Conservation (phyloP, 805 yeast species). For the Metschnikowia cubensis region DNA sequence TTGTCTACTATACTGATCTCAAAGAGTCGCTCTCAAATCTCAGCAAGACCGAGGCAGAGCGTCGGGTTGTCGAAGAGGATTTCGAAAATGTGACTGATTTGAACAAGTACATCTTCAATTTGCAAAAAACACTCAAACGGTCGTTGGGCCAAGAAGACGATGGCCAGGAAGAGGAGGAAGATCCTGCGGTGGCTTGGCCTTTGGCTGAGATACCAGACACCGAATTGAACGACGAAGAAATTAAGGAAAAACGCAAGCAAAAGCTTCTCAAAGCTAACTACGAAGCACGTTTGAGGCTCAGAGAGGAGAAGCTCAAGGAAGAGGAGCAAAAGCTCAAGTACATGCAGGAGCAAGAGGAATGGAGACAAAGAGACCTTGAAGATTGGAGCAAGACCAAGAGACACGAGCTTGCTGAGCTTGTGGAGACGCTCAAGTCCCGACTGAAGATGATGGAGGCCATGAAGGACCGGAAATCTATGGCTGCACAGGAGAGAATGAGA, state of each 20-base stretch:
- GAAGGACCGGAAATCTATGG: constrained; percentile 83
- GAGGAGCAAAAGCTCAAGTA: constrained; percentile 56
- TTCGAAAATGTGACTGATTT: constrained; percentile 74
- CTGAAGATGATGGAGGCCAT: constrained; percentile 69
- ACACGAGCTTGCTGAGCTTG: constrained; percentile 51
- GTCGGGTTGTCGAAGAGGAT: constrained; percentile 63
- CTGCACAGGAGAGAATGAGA: constrained; percentile 91
- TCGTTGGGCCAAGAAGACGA: constrained; percentile 65
- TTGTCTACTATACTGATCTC: constrained; percentile 61
- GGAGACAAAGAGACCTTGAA: constrained; percentile 69
- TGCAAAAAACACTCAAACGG: constrained; percentile 66
- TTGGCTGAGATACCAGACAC: constrained; percentile 82
- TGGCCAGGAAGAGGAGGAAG: constrained; percentile 38
- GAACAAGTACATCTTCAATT: constrained; percentile 54
- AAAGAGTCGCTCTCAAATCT: constrained; percentile 48
- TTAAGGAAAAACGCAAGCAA: constrained; percentile 85
- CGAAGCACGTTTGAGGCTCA: constrained; percentile 83
- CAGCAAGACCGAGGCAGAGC: constrained; percentile 51
- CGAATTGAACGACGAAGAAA: constrained; percentile 70
- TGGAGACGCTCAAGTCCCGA: constrained; percentile 63
- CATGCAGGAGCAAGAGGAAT: constrained; percentile 62
- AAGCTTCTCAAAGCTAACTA: constrained; percentile 75
- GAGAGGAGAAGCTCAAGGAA: constrained; percentile 70
- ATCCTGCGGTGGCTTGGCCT: constrained; percentile 61
- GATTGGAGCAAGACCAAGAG: constrained; percentile 81